Evolutionary conservation across 768 basidiomycete species (phyloP).

Genomic region (Botryobasidium botryosum): DNA sequence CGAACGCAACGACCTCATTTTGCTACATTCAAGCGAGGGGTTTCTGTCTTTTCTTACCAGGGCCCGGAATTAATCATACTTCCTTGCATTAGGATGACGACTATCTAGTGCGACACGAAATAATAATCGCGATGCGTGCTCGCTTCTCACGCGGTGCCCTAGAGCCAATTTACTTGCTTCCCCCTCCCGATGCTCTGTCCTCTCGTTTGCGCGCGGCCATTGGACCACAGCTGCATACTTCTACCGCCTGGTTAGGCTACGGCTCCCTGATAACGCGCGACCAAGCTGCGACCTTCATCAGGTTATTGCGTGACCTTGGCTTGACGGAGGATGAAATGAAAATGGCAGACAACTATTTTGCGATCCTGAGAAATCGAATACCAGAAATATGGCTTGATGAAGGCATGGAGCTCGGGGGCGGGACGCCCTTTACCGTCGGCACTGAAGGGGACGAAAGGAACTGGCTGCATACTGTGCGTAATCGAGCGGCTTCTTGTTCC

Average conservation of each 20-base stretch:
- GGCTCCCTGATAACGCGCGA: not conserved
- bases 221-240: not conserved
- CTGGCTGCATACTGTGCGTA: not conserved
- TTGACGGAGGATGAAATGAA: not conserved
- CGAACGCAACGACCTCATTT: not conserved
- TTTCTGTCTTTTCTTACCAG: not conserved
- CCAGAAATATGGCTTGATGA: not conserved
- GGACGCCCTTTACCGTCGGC: not conserved
- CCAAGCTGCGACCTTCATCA: not conserved
- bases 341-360: not conserved
- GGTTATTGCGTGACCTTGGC: not conserved
- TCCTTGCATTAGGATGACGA: not conserved
- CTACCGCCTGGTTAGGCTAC: not conserved
- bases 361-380: not conserved
- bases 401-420: not conserved
- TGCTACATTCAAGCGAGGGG: not conserved
- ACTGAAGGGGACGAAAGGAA: not conserved
- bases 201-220: too few species aligned
- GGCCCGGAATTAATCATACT: not conserved
- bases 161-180: not conserved
- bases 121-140: not conserved
- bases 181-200: not conserved
- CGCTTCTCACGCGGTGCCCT: not conserved
- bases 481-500: too few species aligned
- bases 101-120: not conserved